Percentiles rank a stretch among this genome's conserved stretches.
Conservation (phyloP, 2,329 filamentous ascomycete species). For the Talaromyces verruculosus region DNA sequence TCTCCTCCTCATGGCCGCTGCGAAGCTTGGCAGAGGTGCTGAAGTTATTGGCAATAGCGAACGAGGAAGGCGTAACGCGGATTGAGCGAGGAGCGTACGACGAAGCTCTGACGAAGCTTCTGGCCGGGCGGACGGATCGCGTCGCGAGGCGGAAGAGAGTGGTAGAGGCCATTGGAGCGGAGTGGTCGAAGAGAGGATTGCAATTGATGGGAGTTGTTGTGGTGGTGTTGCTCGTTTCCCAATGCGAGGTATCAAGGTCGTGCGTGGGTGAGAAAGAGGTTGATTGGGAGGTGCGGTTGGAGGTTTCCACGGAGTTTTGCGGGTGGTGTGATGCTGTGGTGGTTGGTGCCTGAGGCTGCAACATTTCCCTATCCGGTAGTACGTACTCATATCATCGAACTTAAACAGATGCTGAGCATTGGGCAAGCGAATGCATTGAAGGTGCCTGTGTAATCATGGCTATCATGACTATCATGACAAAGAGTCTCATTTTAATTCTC, state of each 20-base stretch:
- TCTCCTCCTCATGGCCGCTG: constrained; percentile 81
- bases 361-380: constrained; percentile 15
- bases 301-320: constrained; percentile 24
- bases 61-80: constrained; percentile 55
- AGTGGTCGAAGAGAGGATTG: constrained; percentile 15
- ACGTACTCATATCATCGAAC: too few relatives aligned
- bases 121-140: constrained; percentile 59
- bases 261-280: constrained; percentile 18
- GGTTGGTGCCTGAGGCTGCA: constrained; percentile 21
- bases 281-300: constrained; percentile 15
- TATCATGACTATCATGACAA: too few relatives aligned
- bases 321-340: constrained; percentile 23
- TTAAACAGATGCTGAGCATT: too few relatives aligned
- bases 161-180: constrained; percentile 62
- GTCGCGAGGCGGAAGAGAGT: constrained; percentile 69
- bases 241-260: constrained; percentile 18
- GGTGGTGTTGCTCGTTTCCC: constrained; percentile 17
- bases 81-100: constrained; percentile 50
- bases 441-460: too few relatives aligned
- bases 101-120: constrained; percentile 64
- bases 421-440: too few relatives aligned
- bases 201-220: constrained; percentile 17
- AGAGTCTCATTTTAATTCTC: too few relatives aligned
- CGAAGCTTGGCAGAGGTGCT: constrained; percentile 56
- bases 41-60: constrained; percentile 64